Base-by-base conservation (phyloP, 306 rosid genomes). In the Trifolium subterraneum region DNA sequence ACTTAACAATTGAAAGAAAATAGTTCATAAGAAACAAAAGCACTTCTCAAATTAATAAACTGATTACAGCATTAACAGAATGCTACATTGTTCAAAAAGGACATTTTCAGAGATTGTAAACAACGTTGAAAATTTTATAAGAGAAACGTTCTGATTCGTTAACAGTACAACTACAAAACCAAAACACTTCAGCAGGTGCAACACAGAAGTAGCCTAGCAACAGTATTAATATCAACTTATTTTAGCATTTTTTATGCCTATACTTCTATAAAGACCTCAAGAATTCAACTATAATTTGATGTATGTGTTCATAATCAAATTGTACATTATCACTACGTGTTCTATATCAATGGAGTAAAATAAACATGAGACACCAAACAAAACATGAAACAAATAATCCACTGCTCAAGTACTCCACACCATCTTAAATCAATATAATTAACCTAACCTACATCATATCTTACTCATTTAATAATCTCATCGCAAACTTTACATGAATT, bases 1-100 rank as follows among this genome's bases (percentile, higher is more conserved):
- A 36, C 29, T 39, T 35, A 66, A 60, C 18, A 41, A 10, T 25
- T 38, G 22, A 47, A 41, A 76, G 54, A 64, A 61, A 62, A 47
- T 19, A 42, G 35, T 54, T 68, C 51, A 27, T 15, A 25, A 31
- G 31, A 54, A 59, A 58, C 63, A 55, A 79, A 19, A 12, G 47
- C 18, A 23, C 65, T 45, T 22, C 12, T 16, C 58, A 70, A 62
- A 62, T 51, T 10, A 64, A 51, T 65, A 59, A 75, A 55, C 56
- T 10, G 50, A 68, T 54, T 54, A 52, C 72, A 44, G 64, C 59
- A 73, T 19, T 79, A 70, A 59, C 75, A 70, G 42, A 64, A 71
- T 58, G 75, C 62, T 31, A 48, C 35, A 44, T 48, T 33, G 51
- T 38, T 48, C 27, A 59, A 64, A 74, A 10, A 38, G 50, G 33